Evolutionary conservation across 78 protist species (phyloP).

Genomic region (Dictyostelium capitatum): DNA sequence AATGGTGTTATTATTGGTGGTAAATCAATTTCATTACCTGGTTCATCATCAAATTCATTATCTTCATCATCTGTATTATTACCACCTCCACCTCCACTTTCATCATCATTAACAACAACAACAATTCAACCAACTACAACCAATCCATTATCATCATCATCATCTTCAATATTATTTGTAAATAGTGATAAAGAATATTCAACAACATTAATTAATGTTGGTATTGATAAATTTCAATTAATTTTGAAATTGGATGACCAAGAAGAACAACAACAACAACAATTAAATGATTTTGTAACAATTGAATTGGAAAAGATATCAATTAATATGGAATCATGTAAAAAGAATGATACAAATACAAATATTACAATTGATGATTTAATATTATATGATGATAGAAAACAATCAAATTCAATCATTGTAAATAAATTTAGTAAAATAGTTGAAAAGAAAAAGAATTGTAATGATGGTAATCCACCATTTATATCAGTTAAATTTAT

Average conservation of each 20-base stretch:
- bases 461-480: not conserved
- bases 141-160: not conserved
- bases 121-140: not conserved
- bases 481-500: not conserved
- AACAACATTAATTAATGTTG: not conserved
- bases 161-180: slow-evolving; percentile 14
- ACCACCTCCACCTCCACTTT: not conserved
- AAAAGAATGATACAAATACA: not conserved
- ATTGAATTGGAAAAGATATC: not conserved
- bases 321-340: slow-evolving; percentile 1
- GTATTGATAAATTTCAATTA: slow-evolving; percentile 4
- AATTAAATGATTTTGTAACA: not conserved
- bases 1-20: not conserved
- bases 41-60: not conserved
- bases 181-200: slow-evolving; percentile 11
- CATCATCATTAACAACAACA: not conserved
- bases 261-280: not conserved
- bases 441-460: not conserved
- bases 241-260: not conserved
- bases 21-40: not conserved
- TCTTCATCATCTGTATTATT: not conserved
- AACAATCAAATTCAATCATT: not conserved
- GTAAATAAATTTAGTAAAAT: not conserved
- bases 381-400: slow-evolving; percentile 14
- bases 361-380: slow-evolving; percentile 1